Evolutionary conservation across 148 eudicot genomes (phyloP).

Genomic region (Camellia japonica): DNA sequence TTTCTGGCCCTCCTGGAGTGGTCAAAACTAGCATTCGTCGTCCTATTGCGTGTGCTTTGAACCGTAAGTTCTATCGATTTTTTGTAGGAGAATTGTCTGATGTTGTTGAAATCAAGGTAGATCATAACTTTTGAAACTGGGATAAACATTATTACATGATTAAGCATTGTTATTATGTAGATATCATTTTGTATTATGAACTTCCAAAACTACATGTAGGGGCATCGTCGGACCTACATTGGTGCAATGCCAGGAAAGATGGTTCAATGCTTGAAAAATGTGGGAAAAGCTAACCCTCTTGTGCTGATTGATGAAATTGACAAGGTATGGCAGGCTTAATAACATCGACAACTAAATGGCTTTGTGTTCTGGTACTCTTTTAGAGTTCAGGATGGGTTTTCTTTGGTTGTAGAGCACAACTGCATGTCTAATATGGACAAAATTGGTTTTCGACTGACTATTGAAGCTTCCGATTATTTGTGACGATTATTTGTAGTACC

Average conservation of each 20-base stretch:
- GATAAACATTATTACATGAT: neutral
- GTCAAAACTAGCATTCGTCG: constrained; percentile 97
- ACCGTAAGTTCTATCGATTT: constrained; percentile 88
- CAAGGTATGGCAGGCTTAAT: no score
- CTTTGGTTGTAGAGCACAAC: neutral
- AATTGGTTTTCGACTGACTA: neutral
- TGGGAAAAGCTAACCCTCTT: constrained; percentile 92
- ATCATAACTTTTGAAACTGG: neutral
- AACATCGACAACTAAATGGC: no score
- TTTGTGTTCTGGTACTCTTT: no score
- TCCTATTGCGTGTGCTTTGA: constrained; percentile 92
- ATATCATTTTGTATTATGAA: no score
- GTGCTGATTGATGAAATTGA: constrained; percentile 18
- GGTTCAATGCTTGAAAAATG: constrained; percentile 90
- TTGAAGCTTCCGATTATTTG: neutral
- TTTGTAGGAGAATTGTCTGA: constrained; percentile 97
- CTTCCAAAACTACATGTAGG: no score
- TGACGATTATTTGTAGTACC: no score
- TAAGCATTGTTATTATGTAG: no score
- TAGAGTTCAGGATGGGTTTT: no score
- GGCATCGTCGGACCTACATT: constrained; percentile 1
- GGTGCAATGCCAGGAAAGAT: constrained; percentile 99
- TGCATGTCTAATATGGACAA: neutral
- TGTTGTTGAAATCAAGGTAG: constrained; percentile 96
- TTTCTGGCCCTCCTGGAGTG: constrained; percentile 97